phyloP scores from a whole-genome alignment of 2,329 filamentous ascomycete species.

The Ascocoryne sarcoides region DNA sequence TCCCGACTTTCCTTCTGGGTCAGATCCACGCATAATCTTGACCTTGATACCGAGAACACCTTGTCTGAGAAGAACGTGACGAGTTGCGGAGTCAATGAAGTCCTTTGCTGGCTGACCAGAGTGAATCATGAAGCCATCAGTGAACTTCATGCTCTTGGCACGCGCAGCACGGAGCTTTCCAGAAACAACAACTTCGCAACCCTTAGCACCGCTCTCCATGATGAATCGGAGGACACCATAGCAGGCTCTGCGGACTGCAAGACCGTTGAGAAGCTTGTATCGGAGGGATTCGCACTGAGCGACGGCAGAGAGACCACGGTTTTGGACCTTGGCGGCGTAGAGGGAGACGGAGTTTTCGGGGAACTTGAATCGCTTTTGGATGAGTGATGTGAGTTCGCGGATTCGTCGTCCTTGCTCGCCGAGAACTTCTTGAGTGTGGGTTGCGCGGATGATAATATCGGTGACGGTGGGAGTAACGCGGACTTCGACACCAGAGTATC shows the following conservation, averaged over 20 bases:
- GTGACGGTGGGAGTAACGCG: constrained; percentile 99
- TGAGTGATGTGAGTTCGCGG: constrained; percentile 98
- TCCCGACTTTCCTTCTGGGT: constrained; percentile 98
- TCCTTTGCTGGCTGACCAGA: constrained; percentile 98
- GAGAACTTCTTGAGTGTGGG: constrained; percentile 99
- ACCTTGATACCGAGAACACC: constrained; percentile 99
- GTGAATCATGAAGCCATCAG: constrained; percentile 99
- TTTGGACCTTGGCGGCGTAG: constrained; percentile 99
- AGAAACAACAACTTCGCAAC: constrained; percentile 98
- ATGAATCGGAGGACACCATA: constrained; percentile 99
- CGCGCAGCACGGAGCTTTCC: constrained; percentile 98
- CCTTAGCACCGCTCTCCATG: constrained; percentile 99
- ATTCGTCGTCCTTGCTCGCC: constrained; percentile 99
- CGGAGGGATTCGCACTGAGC: constrained; percentile 99
- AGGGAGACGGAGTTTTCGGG: constrained; percentile 99
- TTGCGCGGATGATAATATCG: constrained; percentile 98
- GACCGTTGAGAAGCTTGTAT: constrained; percentile 99
- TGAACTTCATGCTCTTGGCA: constrained; percentile 99
- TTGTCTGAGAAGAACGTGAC: constrained; percentile 99
- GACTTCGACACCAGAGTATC: constrained; percentile 99
- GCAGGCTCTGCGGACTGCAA: constrained; percentile 96
- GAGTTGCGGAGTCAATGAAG: constrained; percentile 98
- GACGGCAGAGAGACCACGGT: constrained; percentile 98
- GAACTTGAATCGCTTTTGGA: constrained; percentile 99
- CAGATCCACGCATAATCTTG: constrained; percentile 99